Conservation (phyloP, 306 rosid genomes). For the Fagus crenata region DNA sequence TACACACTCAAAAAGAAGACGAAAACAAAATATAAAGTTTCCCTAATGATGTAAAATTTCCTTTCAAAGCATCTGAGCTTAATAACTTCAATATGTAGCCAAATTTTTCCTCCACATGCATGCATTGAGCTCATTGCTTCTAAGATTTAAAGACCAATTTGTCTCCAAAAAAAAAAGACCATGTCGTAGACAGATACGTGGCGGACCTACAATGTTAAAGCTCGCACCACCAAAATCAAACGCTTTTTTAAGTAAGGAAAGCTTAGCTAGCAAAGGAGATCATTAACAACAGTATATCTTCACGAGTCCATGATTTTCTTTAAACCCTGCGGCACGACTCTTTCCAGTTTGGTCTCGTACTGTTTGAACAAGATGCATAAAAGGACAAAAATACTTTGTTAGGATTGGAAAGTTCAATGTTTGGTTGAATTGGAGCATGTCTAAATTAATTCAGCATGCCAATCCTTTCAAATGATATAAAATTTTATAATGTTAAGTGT, state of each 20-base stretch:
- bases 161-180: too few species aligned
- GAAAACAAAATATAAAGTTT: too few species aligned
- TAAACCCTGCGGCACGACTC: conserved; percentile 20
- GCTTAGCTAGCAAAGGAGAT: background rate
- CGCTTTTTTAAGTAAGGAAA: background rate
- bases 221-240: too few species aligned
- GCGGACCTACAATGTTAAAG: background rate
- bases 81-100: background rate
- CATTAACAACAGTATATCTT: background rate
- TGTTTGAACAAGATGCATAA: conserved; percentile 14
- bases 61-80: too few species aligned
- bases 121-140: background rate
- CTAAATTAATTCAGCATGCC: conserved; percentile 7
- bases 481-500: background rate
- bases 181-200: background rate
- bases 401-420: background rate
- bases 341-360: background rate
- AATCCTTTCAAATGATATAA: conserved; percentile 1
- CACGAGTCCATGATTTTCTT: conserved; percentile 4
- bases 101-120: background rate
- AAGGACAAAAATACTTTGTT: background rate
- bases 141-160: background rate
- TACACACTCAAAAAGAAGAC: too few species aligned
- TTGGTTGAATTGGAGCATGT: background rate
- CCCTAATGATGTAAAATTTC: too few species aligned